Evolutionary conservation across 768 basidiomycete species (phyloP).

Genomic region (Rhizopogon rudus): DNA sequence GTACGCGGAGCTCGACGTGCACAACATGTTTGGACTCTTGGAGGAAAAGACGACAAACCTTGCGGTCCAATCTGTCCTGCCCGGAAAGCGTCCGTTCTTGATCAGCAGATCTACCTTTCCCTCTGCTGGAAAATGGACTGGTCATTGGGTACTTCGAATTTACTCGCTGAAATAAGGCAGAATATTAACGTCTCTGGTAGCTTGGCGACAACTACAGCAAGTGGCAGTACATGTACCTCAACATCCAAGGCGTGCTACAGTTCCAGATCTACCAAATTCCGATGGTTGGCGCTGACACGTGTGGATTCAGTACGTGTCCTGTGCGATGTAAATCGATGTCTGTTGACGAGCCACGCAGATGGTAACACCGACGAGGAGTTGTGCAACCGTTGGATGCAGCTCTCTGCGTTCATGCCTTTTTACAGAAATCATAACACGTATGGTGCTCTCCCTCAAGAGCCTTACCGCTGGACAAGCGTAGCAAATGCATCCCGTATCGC

Average conservation of each 20-base stretch:
- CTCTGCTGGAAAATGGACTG: conserved; percentile 64
- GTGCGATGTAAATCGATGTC: neutral
- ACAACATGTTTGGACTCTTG: conserved; percentile 71
- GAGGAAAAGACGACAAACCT: conserved; percentile 62
- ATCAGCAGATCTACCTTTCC: conserved; percentile 69
- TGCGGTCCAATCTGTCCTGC: conserved; percentile 47
- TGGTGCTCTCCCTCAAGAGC: conserved; percentile 71
- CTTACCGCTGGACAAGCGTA: conserved; percentile 78
- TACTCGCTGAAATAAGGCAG: neutral
- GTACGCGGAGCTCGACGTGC: conserved; percentile 57
- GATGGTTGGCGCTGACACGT: conserved; percentile 76
- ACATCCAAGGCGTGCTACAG: conserved; percentile 72
- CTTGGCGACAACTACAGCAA: conserved; percentile 75
- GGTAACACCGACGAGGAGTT: conserved; percentile 77
- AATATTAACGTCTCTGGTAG: conserved; percentile 22
- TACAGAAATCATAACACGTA: conserved; percentile 72
- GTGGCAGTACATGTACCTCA: conserved; percentile 69
- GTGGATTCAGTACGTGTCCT: conserved; percentile 23
- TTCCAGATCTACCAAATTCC: conserved; percentile 84
- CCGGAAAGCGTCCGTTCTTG: conserved; percentile 64
- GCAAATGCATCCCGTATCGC: conserved; percentile 68
- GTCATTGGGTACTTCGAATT: conserved; percentile 51
- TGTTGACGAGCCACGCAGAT: conserved; percentile 3
- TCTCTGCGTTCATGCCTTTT: conserved; percentile 80
- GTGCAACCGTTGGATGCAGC: conserved; percentile 82